phyloP scores from a whole-genome alignment of 2,329 filamentous ascomycete species.

The Neophaeococcomyces aloes region DNA sequence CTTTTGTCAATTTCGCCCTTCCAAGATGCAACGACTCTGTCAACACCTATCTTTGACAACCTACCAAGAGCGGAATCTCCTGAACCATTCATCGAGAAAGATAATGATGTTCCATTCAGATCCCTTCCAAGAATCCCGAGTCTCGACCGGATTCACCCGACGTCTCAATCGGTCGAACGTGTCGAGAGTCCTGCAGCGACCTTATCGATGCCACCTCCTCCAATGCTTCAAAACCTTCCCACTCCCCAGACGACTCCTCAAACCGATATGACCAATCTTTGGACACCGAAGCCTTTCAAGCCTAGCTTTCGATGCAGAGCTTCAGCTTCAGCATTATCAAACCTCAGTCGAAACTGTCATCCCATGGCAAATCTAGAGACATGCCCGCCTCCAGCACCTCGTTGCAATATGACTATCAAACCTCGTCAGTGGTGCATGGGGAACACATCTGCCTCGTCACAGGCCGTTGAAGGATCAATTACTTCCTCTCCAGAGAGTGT shows the following conservation, averaged over 20 bases:
- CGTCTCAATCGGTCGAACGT: not conserved
- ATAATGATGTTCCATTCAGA: conserved; percentile 8
- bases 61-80: not conserved
- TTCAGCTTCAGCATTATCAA: conserved; percentile 49
- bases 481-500: conserved; percentile 51
- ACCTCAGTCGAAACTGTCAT: conserved; percentile 44
- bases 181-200: conserved; percentile 6
- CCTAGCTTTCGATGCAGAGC: conserved; percentile 47
- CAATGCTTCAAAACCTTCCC: conserved; percentile 46
- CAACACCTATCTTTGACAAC: not conserved
- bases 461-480: conserved; percentile 3
- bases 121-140: conserved; percentile 1
- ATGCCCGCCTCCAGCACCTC: conserved; percentile 29
- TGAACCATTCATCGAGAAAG: not conserved
- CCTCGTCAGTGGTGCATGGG: not conserved
- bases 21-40: not conserved
- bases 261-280: conserved; percentile 17
- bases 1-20: conserved; percentile 1
- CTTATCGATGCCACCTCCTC: conserved; percentile 43
- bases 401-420: conserved; percentile 7
- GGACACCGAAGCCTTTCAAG: conserved; percentile 40
- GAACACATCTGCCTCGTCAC: not conserved
- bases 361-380: conserved; percentile 48
- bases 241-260: conserved; percentile 55
- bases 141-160: conserved; percentile 2